phyloP scores from a whole-genome alignment of 1,139 yeast genomes.

The Geotrichum siamense region DNA sequence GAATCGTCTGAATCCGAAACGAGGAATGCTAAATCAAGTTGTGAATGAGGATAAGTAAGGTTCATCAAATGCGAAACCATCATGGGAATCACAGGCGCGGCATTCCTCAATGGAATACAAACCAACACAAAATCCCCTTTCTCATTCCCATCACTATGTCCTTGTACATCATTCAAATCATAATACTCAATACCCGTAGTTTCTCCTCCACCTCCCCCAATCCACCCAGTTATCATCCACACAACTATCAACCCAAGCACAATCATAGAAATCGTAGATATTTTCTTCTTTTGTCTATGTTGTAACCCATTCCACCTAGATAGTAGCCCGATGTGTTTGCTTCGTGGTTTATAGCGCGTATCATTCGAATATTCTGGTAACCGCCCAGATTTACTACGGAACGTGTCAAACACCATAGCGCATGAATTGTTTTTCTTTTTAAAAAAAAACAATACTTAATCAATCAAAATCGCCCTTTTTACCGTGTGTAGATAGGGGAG shows the following conservation, averaged over 20 bases:
- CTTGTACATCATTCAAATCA: slow-evolving; percentile 45
- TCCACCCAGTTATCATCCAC: slow-evolving; percentile 7
- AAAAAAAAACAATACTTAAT: too few relatives aligned
- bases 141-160: slow-evolving; percentile 49
- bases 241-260: slow-evolving; percentile 5
- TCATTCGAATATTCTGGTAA: slow-evolving; percentile 12
- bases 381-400: slow-evolving; percentile 6
- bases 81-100: slow-evolving; percentile 56
- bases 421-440: too few relatives aligned
- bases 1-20: slow-evolving; percentile 63
- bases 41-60: slow-evolving; percentile 57
- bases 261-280: slow-evolving; percentile 7
- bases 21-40: slow-evolving; percentile 56
- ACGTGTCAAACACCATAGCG: slow-evolving; percentile 17
- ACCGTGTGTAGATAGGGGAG: too few relatives aligned
- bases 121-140: slow-evolving; percentile 49
- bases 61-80: slow-evolving; percentile 53
- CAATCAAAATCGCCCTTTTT: too few relatives aligned
- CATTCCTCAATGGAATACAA: slow-evolving; percentile 62
- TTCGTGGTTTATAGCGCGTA: slow-evolving; percentile 14
- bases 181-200: slow-evolving; percentile 48
- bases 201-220: not conserved
- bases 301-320: slow-evolving; percentile 2
- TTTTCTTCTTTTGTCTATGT: slow-evolving; percentile 10
- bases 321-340: slow-evolving; percentile 1